A percentile compares a stretch with the other conserved stretches of the same genome.
phyloP scores from a whole-genome alignment of 768 basidiomycete genomes.

The Suillus subalutaceus region DNA sequence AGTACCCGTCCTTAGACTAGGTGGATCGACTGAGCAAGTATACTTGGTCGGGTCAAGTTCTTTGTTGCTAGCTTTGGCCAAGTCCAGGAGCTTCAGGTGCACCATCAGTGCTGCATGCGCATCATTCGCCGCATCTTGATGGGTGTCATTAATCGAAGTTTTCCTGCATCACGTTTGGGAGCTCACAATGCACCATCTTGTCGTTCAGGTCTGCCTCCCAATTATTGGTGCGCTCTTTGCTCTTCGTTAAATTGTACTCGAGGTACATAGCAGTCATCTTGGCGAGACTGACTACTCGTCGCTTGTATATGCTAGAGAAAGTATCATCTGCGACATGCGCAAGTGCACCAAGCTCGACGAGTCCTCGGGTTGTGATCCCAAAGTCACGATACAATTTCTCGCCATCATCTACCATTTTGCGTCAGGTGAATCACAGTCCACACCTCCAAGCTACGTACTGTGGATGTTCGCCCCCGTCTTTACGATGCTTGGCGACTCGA shows the following conservation, averaged over 20 bases:
- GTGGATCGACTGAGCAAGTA: constrained; percentile 31
- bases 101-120: constrained; percentile 50
- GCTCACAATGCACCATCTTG: constrained; percentile 43
- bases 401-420: constrained; percentile 42
- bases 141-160: background rate
- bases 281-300: constrained; percentile 45
- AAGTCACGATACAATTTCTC: constrained; percentile 51
- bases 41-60: constrained; percentile 23
- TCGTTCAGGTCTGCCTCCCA: constrained; percentile 44
- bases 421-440: background rate
- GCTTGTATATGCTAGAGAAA: constrained; percentile 36
- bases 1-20: constrained; percentile 3
- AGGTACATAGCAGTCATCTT: constrained; percentile 47
- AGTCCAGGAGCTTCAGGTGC: constrained; percentile 38
- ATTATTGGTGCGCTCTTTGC: constrained; percentile 47
- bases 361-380: constrained; percentile 41
- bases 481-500: constrained; percentile 41
- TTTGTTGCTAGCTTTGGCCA: constrained; percentile 29
- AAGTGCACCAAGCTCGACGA: constrained; percentile 50
- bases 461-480: constrained; percentile 54
- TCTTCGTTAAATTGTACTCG: constrained; percentile 42
- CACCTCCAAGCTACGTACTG: constrained; percentile 33
- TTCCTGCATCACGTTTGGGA: background rate
- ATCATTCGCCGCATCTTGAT: constrained; percentile 54
- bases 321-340: constrained; percentile 42